Percentiles rank a stretch among this genome's conserved stretches.
Conservation (phyloP, 1,139 yeast genomes). For the Kurtzmaniella quercitrusa region DNA sequence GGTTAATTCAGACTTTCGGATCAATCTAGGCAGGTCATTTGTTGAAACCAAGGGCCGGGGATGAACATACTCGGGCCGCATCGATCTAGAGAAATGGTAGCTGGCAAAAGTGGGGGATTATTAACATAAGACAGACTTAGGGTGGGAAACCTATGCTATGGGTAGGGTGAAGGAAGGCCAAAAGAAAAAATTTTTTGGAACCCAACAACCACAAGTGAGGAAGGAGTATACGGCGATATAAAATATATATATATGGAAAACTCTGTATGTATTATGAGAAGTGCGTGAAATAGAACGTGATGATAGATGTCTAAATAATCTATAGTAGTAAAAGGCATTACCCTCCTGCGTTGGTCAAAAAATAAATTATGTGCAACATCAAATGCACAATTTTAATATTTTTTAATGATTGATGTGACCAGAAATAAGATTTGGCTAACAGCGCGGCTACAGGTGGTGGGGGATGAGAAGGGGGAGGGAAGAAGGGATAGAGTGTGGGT, state of each 20-base stretch:
- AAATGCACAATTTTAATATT: not conserved
- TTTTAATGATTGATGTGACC: not conserved
- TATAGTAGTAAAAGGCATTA: not conserved
- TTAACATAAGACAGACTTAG: too few species aligned
- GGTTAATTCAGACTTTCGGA: slow-evolving; percentile 3
- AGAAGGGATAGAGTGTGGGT: too few species aligned
- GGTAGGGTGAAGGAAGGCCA: too few species aligned
- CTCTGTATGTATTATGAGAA: too few species aligned
- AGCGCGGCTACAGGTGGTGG: not conserved
- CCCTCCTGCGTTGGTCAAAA: not conserved
- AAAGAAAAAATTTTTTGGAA: too few species aligned
- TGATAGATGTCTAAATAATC: not conserved
- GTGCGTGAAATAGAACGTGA: not conserved
- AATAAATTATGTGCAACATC: not conserved
- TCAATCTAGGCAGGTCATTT: slow-evolving; percentile 9
- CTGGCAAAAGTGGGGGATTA: too few species aligned
- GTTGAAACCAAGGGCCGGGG: not conserved
- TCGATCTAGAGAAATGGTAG: not conserved
- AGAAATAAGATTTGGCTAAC: not conserved
- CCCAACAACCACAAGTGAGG: too few species aligned
- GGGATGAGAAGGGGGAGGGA: too few species aligned
- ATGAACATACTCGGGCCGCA: not conserved
- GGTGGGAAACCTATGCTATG: too few species aligned
- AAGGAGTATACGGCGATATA: too few species aligned
- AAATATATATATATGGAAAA: not conserved